A percentile compares a stretch with the other conserved stretches of the same genome.
These are phyloP conservation scores for Aspergillus pseudoglaucus DNA, from an alignment of 2,329 filamentous ascomycete genomes.

Conservation along the genomic window DNA sequence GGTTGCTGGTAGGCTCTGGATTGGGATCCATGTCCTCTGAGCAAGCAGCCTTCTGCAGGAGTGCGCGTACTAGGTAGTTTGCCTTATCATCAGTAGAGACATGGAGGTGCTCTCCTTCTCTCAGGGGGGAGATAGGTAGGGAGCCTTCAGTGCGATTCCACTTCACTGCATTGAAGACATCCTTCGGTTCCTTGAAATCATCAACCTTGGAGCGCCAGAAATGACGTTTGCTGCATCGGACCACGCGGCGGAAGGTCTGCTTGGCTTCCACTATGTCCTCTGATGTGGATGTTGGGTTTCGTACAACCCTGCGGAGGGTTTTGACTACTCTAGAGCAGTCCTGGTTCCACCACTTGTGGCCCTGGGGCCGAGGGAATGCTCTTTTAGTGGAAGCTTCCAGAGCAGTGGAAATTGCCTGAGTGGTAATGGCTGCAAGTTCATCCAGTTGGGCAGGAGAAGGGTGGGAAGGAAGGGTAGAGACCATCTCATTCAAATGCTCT, in stretches of 20 bases:
- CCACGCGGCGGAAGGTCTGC: neutral
- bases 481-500: too few species aligned
- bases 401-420: neutral
- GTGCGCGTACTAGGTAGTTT: neutral
- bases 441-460: too few species aligned
- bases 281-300: neutral
- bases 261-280: neutral
- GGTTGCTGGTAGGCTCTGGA: neutral
- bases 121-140: neutral
- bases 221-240: neutral
- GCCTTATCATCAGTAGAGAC: neutral
- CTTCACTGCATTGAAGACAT: neutral
- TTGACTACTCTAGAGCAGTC: neutral
- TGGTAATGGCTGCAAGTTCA: neutral
- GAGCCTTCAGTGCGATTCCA: neutral
- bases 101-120: neutral
- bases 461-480: too few species aligned
- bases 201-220: neutral
- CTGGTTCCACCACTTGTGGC: neutral
- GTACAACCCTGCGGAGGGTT: neutral
- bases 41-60: neutral
- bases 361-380: neutral
- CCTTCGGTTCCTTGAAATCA: neutral
- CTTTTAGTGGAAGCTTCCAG: neutral
- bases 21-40: neutral